These are phyloP conservation scores for Phytophthora brassicae DNA, from an alignment of 352 stramenopile genomes.

Conservation along the genomic window DNA sequence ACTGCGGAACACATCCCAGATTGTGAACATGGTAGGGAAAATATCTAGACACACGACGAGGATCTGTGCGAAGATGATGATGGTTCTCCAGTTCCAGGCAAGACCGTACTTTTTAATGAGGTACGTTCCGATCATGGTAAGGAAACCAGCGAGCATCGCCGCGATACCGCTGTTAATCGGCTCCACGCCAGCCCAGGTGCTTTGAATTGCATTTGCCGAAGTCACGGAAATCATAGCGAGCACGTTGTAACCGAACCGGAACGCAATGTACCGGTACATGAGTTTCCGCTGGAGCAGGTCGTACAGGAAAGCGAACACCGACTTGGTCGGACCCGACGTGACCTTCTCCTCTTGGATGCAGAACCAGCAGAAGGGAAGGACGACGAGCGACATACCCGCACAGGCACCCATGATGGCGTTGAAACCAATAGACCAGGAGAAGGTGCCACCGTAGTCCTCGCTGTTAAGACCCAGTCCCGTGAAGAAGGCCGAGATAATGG, in stretches of 20 bases:
- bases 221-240: conserved; percentile 56
- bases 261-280: conserved; percentile 57
- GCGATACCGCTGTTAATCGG: conserved; percentile 63
- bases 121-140: conserved; percentile 46
- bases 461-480: conserved; percentile 53
- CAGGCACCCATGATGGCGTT: conserved; percentile 54
- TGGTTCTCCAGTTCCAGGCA: conserved; percentile 54
- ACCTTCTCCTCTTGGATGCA: conserved; percentile 49
- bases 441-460: conserved; percentile 52
- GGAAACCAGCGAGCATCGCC: conserved; percentile 43
- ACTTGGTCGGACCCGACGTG: conserved; percentile 32
- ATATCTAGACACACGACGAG: conserved; percentile 50
- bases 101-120: conserved; percentile 40
- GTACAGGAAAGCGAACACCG: conserved; percentile 41
- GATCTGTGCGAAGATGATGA: conserved; percentile 46
- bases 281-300: conserved; percentile 44
- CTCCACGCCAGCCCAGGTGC: conserved; percentile 58
- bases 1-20: conserved; percentile 67
- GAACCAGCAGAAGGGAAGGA: conserved; percentile 45
- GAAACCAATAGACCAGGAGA: conserved; percentile 59
- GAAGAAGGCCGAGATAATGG: conserved; percentile 44
- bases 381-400: conserved; percentile 38
- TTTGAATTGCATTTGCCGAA: conserved; percentile 51
- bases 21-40: conserved; percentile 57
- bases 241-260: conserved; percentile 55